These are phyloP conservation scores for Rhizopogon roseolus DNA, from an alignment of 768 basidiomycete genomes.

Conservation along the genomic window DNA sequence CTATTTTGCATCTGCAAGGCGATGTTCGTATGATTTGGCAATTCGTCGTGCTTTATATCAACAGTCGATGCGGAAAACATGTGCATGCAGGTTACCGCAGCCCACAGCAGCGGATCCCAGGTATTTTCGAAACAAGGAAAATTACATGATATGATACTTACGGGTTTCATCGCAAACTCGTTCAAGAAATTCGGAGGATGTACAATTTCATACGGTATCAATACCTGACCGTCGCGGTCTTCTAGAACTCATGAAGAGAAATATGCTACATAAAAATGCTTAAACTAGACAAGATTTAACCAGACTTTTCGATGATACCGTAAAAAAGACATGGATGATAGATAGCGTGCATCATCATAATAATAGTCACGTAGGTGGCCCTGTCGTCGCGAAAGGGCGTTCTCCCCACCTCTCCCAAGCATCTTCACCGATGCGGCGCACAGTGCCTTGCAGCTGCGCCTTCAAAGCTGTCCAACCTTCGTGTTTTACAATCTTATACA, in stretches of 20 bases:
- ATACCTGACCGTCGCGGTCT: not conserved
- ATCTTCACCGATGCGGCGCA: constrained; percentile 32
- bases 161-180: too few relatives aligned
- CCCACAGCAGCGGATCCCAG: too few relatives aligned
- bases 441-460: constrained; percentile 33
- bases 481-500: constrained; percentile 32
- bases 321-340: not conserved
- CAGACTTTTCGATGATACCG: not conserved
- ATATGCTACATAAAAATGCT: not conserved
- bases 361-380: constrained; percentile 24
- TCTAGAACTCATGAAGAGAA: not conserved
- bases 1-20: too few relatives aligned
- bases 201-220: not conserved
- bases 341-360: constrained; percentile 38
- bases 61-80: too few relatives aligned
- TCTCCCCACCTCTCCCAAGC: constrained; percentile 43
- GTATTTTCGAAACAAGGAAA: too few relatives aligned
- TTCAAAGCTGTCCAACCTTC: constrained; percentile 37
- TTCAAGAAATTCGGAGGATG: not conserved
- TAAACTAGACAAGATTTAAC: not conserved
- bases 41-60: too few relatives aligned
- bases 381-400: constrained; percentile 11
- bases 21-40: too few relatives aligned
- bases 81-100: too few relatives aligned
- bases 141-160: too few relatives aligned